These are phyloP conservation scores for Ustilago hordei DNA, from an alignment of 1,284 basidiomycete genomes.

Conservation along the genomic window DNA sequence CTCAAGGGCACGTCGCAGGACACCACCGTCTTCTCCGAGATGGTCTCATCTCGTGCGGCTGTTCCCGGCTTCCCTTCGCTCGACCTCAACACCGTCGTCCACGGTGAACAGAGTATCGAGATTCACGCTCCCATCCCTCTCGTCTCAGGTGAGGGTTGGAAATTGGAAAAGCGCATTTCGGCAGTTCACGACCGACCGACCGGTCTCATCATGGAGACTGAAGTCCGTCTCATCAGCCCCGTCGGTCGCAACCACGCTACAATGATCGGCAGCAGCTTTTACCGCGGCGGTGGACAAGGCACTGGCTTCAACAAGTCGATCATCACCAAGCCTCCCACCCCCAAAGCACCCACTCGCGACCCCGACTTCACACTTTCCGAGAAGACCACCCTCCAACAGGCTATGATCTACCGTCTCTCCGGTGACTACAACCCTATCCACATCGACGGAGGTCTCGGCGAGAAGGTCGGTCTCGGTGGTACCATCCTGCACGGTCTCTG, in stretches of 20 bases:
- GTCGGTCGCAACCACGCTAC: conserved; percentile 53
- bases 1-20: conserved; percentile 61
- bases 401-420: conserved; percentile 59
- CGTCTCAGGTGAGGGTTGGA: conserved; percentile 59
- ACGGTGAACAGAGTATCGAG: conserved; percentile 70
- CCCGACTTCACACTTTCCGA: conserved; percentile 52
- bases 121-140: conserved; percentile 66
- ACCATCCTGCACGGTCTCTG: conserved; percentile 65
- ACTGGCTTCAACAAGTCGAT: conserved; percentile 55
- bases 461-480: conserved; percentile 56
- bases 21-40: conserved; percentile 67
- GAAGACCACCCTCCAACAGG: conserved; percentile 51
- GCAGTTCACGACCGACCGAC: conserved; percentile 60
- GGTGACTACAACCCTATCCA: conserved; percentile 65
- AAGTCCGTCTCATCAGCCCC: conserved; percentile 54
- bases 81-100: conserved; percentile 70
- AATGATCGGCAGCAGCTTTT: conserved; percentile 61
- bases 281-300: conserved; percentile 61
- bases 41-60: conserved; percentile 42
- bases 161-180: conserved; percentile 54
- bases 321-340: conserved; percentile 36
- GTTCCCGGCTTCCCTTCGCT: conserved; percentile 61
- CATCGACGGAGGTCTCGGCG: conserved; percentile 59
- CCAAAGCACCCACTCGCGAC: conserved; percentile 44
- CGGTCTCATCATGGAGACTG: conserved; percentile 61